These are phyloP conservation scores for Fusarium longipes DNA, from an alignment of 2,329 filamentous ascomycete genomes.

Conservation along the genomic window DNA sequence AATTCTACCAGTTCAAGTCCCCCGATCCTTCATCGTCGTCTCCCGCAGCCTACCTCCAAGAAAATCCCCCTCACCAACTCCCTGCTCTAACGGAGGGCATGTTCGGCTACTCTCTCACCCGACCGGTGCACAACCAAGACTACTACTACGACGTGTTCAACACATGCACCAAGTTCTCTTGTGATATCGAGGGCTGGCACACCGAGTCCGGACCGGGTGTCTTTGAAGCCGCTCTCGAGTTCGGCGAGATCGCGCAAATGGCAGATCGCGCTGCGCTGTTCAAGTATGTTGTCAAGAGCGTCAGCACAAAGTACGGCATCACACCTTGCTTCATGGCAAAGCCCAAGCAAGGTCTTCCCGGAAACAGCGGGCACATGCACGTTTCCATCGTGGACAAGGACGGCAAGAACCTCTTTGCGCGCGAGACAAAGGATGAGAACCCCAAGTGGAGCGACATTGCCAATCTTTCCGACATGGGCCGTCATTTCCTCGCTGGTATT, in stretches of 20 bases:
- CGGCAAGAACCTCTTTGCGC: slow-evolving; percentile 86
- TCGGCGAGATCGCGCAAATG: slow-evolving; percentile 87
- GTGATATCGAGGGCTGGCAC: slow-evolving; percentile 93
- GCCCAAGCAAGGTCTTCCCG: slow-evolving; percentile 87
- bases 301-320: slow-evolving; percentile 87
- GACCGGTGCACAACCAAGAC: slow-evolving; percentile 88
- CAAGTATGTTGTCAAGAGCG: slow-evolving; percentile 93
- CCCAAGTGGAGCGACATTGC: slow-evolving; percentile 80
- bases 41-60: slow-evolving; percentile 77
- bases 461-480: slow-evolving; percentile 85
- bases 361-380: slow-evolving; percentile 97
- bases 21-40: slow-evolving; percentile 69
- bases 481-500: slow-evolving; percentile 92
- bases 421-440: slow-evolving; percentile 76
- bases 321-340: slow-evolving; percentile 99
- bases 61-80: slow-evolving; percentile 78
- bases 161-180: slow-evolving; percentile 79
- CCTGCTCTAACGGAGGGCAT: slow-evolving; percentile 90
- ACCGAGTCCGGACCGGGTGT: slow-evolving; percentile 94
- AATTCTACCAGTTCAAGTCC: slow-evolving; percentile 90
- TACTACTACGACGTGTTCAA: slow-evolving; percentile 93
- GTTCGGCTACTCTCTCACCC: slow-evolving; percentile 93
- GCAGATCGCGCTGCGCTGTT: slow-evolving; percentile 92
- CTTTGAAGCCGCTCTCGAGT: slow-evolving; percentile 94
- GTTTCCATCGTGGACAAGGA: slow-evolving; percentile 83